Conservation (phyloP, 345 rosid genomes). For the Hevea brasiliensis region DNA sequence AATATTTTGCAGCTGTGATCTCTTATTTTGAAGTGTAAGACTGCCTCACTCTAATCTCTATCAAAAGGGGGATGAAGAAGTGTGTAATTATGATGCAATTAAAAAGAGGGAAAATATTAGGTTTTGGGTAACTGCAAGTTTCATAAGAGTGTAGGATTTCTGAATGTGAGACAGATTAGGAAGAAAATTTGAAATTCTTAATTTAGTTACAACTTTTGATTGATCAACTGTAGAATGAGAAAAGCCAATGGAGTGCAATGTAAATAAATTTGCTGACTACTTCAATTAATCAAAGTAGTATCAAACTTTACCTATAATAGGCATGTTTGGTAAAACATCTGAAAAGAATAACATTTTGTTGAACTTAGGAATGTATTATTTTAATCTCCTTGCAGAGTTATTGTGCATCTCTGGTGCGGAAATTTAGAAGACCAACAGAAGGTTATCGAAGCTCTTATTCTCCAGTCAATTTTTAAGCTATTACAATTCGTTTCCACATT, state of each 20-base stretch:
- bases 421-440: conserved; percentile 58
- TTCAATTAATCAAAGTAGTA: not conserved
- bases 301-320: not conserved
- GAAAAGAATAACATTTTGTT: not conserved
- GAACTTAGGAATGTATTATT: conserved; percentile 1
- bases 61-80: not conserved
- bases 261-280: not conserved
- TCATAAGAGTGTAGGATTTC: not conserved
- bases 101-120: not conserved
- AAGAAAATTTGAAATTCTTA: not conserved
- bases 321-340: not conserved
- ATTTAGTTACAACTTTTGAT: not conserved
- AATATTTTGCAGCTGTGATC: not conserved
- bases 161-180: not conserved
- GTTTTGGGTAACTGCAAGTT: not conserved
- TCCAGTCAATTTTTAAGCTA: conserved; percentile 60
- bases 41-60: not conserved
- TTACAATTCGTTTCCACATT: not conserved
- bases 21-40: not conserved
- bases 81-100: not conserved
- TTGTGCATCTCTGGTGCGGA: conserved; percentile 52
- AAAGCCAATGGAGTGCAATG: not conserved
- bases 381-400: conserved; percentile 47
- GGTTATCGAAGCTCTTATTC: conserved; percentile 63
- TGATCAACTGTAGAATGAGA: not conserved